These are phyloP conservation scores for Symbiodinium pilosum DNA, from an alignment of 73 alveolate genomes.

Conservation along the genomic window DNA sequence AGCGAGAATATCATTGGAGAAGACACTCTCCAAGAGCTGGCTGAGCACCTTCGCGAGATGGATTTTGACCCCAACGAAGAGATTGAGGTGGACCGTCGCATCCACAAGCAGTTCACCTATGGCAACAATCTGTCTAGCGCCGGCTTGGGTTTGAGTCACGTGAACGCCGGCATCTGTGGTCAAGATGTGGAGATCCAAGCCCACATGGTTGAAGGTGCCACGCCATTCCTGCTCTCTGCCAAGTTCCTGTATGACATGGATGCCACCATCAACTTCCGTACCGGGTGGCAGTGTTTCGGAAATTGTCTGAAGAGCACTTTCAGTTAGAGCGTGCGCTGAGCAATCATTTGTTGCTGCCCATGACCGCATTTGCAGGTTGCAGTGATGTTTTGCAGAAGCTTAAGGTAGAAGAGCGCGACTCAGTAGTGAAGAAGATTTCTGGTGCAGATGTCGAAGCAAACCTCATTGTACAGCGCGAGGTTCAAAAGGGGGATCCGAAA, in stretches of 20 bases:
- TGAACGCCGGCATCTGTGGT: conserved; percentile 33
- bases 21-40: conserved; percentile 35
- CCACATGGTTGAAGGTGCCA: conserved; percentile 28
- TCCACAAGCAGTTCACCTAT: conserved; percentile 22
- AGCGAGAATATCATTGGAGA: conserved; percentile 35
- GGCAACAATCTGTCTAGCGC: conserved; percentile 2
- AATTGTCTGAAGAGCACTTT: neutral
- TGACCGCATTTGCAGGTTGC: conserved; percentile 34
- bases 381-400: neutral
- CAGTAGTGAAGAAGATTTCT: no score
- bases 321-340: neutral
- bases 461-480: no score
- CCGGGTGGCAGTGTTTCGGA: conserved; percentile 3
- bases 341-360: conserved; percentile 9
- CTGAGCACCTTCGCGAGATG: neutral
- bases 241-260: conserved; percentile 65
- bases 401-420: neutral
- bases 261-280: conserved; percentile 47
- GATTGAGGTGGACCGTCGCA: neutral
- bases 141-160: conserved; percentile 17
- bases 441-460: neutral
- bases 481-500: neutral
- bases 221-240: conserved; percentile 22
- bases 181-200: conserved; percentile 21
- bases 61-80: neutral